These are phyloP conservation scores for Exophiala alcalophila DNA, from an alignment of 2,329 filamentous ascomycete genomes.

Conservation along the genomic window DNA sequence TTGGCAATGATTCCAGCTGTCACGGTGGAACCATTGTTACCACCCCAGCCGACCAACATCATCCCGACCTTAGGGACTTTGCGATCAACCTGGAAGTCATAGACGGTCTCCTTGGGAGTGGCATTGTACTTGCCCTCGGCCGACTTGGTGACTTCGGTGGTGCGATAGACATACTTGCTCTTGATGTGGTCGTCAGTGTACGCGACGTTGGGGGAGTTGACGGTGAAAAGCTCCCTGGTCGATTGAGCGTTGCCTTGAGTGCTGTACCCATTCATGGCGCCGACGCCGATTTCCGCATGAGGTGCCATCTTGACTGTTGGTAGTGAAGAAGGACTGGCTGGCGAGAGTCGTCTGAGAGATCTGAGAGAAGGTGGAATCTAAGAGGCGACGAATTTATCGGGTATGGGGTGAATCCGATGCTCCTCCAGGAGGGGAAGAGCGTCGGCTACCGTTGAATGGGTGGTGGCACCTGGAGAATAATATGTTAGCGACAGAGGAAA, in stretches of 20 bases:
- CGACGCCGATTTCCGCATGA: slow-evolving; percentile 69
- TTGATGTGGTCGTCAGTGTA: slow-evolving; percentile 87
- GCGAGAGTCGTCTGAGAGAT: slow-evolving; percentile 43
- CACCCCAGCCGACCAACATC: slow-evolving; percentile 97
- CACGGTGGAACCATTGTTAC: slow-evolving; percentile 97
- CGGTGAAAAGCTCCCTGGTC: slow-evolving; percentile 67
- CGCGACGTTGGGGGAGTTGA: slow-evolving; percentile 85
- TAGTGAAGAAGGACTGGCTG: too few species aligned
- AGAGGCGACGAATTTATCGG: slow-evolving; percentile 40
- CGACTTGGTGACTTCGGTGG: slow-evolving; percentile 73
- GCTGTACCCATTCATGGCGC: slow-evolving; percentile 54
- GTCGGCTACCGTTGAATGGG: slow-evolving; percentile 94
- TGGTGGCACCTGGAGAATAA: slow-evolving; percentile 69
- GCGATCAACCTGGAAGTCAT: slow-evolving; percentile 97
- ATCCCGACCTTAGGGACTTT: slow-evolving; percentile 89
- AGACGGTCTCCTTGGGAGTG: slow-evolving; percentile 80
- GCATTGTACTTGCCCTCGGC: slow-evolving; percentile 76
- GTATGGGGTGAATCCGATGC: slow-evolving; percentile 60
- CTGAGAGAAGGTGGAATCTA: slow-evolving; percentile 21
- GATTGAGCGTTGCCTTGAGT: slow-evolving; percentile 39
- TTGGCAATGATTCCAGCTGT: slow-evolving; percentile 97
- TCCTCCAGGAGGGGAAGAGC: slow-evolving; percentile 82
- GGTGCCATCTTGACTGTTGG: slow-evolving; percentile 89
- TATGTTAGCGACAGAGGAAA: slow-evolving; percentile 12
- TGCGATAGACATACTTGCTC: slow-evolving; percentile 95